phyloP scores from a whole-genome alignment of 768 basidiomycete species.

The Grammothele lineata region DNA sequence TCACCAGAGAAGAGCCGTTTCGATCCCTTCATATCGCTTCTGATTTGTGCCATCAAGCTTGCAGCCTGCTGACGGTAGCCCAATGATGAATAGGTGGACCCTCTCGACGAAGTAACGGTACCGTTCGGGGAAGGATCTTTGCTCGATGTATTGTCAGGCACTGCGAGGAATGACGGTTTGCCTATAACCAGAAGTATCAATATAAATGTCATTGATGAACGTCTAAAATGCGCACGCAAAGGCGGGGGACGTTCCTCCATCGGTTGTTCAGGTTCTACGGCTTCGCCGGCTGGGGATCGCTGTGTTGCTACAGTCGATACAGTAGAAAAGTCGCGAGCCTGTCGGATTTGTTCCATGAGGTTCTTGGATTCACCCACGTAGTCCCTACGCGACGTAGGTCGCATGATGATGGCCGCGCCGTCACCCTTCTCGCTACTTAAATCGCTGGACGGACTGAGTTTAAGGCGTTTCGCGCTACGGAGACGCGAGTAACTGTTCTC shows the following conservation, averaged over 20 bases:
- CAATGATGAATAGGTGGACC: constrained; percentile 51
- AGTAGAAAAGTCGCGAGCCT: constrained; percentile 73
- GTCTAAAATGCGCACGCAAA: not conserved
- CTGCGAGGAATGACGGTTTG: constrained; percentile 9
- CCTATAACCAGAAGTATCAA: too few species aligned
- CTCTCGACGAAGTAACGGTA: constrained; percentile 26
- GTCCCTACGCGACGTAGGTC: constrained; percentile 55
- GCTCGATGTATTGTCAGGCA: constrained; percentile 12
- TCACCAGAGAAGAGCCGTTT: constrained; percentile 72
- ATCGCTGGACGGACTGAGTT: constrained; percentile 66
- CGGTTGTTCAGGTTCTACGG: not conserved
- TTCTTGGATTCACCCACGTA: constrained; percentile 75
- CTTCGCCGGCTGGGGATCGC: constrained; percentile 24
- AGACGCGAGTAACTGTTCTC: constrained; percentile 46
- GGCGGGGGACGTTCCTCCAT: not conserved
- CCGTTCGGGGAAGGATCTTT: constrained; percentile 20
- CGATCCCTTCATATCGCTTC: constrained; percentile 68
- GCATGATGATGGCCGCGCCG: constrained; percentile 42
- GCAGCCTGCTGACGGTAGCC: constrained; percentile 75
- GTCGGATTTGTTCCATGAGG: constrained; percentile 78
- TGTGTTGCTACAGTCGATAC: constrained; percentile 56
- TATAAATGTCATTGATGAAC: not conserved
- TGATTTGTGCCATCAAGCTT: constrained; percentile 81
- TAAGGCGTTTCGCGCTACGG: constrained; percentile 77
- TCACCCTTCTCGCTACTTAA: constrained; percentile 45